Evolutionary conservation across 305 asterid genomes (phyloP).

Genomic region (Fraxinus platypoda): DNA sequence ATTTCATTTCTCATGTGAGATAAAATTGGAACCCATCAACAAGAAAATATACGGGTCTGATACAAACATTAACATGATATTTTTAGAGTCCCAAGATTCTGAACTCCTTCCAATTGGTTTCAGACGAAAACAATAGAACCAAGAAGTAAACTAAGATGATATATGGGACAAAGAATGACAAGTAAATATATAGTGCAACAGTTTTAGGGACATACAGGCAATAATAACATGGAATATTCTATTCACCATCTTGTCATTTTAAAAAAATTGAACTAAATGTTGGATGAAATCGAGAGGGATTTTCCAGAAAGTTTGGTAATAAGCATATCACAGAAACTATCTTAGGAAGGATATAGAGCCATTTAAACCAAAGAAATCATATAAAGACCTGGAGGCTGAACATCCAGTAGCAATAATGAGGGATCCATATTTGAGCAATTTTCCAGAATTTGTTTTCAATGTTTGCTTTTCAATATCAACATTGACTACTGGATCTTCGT

Average conservation of each 20-base stretch:
- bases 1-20: not conserved
- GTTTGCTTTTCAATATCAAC: slow-evolving; percentile 46
- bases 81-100: not conserved
- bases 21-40: not conserved
- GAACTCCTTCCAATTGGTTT: not conserved
- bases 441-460: slow-evolving; percentile 47
- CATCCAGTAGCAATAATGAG: slow-evolving; percentile 52
- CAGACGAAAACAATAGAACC: not conserved
- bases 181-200: not conserved
- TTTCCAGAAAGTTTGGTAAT: not conserved
- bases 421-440: slow-evolving; percentile 49
- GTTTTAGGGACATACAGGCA: not conserved
- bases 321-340: not conserved
- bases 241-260: not conserved
- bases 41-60: not conserved
- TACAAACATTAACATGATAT: not conserved
- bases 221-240: not conserved
- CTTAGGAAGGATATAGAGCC: not conserved
- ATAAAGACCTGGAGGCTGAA: slow-evolving; percentile 40
- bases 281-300: not conserved
- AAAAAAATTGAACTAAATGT: not conserved
- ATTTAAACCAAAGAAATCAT: slow-evolving; percentile 5
- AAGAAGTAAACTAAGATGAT: not conserved
- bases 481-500: slow-evolving; percentile 50
- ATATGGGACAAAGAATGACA: not conserved